Conservation (phyloP, 2,329 filamentous ascomycete genomes). For the Ophiobolus disseminans region DNA sequence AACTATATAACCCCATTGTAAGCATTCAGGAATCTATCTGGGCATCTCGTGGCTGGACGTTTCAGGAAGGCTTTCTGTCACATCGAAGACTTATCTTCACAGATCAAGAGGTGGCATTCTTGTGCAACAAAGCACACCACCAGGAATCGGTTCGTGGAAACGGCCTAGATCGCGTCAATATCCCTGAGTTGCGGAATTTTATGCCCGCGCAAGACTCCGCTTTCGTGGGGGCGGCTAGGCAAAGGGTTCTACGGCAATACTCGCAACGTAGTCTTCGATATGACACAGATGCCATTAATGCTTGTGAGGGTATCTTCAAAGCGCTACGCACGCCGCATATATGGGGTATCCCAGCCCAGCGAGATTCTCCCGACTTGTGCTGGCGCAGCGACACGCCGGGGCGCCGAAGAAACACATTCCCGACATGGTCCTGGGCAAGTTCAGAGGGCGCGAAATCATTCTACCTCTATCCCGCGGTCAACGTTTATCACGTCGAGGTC, state of each 20-base stretch:
- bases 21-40: background rate
- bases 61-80: constrained; percentile 4
- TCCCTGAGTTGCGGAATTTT: background rate
- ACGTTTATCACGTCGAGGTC: background rate
- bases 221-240: background rate
- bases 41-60: constrained; percentile 5
- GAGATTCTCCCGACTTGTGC: background rate
- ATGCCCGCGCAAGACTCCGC: background rate
- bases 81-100: constrained; percentile 2
- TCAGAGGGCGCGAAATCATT: background rate
- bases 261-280: background rate
- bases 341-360: background rate
- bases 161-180: too few relatives aligned
- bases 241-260: background rate
- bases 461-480: background rate
- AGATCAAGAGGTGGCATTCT: constrained; percentile 2
- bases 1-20: background rate
- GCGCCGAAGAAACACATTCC: background rate
- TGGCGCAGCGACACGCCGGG: background rate
- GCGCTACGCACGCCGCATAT: background rate
- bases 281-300: constrained; percentile 1
- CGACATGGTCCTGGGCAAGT: background rate
- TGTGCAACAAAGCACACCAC: background rate
- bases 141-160: constrained; percentile 1
- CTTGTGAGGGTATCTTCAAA: background rate